A percentile compares a stretch with the other conserved stretches of the same genome.
phyloP scores from a whole-genome alignment of 768 basidiomycete species.

The Artomyces pyxidatus region DNA sequence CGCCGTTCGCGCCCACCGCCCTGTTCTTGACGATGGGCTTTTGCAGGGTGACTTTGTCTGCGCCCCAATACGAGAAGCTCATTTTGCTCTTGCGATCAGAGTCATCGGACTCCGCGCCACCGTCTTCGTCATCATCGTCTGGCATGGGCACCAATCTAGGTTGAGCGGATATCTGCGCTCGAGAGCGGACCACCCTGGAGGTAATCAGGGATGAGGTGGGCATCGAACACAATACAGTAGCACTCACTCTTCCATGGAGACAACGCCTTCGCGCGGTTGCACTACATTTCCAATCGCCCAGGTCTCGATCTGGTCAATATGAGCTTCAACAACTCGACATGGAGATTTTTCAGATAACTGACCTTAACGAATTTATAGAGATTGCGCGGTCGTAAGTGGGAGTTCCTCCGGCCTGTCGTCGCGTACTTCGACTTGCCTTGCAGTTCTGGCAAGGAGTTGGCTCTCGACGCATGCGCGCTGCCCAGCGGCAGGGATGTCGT shows the following conservation, averaged over 20 bases:
- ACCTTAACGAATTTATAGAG: constrained; percentile 91
- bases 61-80: constrained; percentile 93
- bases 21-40: constrained; percentile 56
- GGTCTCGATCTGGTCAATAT: constrained; percentile 58
- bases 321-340: constrained; percentile 5
- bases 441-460: constrained; percentile 75
- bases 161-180: constrained; percentile 52
- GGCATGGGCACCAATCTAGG: constrained; percentile 65
- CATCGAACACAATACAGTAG: constrained; percentile 5
- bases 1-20: constrained; percentile 17
- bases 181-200: constrained; percentile 60
- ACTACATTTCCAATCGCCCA: constrained; percentile 77
- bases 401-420: constrained; percentile 66
- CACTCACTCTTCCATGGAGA: constrained; percentile 87
- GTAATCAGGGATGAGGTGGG: constrained; percentile 3
- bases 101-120: constrained; percentile 63
- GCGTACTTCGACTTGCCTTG: constrained; percentile 82
- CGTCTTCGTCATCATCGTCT: constrained; percentile 50
- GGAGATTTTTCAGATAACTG: constrained; percentile 11
- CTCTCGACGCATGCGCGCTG: constrained; percentile 54
- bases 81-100: constrained; percentile 88
- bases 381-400: constrained; percentile 80
- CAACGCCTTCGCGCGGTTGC: constrained; percentile 71
- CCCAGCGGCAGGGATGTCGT: constrained; percentile 79
- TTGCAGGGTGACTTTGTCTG: constrained; percentile 84